Evolutionary conservation across 306 rosid species (phyloP).

Genomic region (Dalbergia cochinchinensis): DNA sequence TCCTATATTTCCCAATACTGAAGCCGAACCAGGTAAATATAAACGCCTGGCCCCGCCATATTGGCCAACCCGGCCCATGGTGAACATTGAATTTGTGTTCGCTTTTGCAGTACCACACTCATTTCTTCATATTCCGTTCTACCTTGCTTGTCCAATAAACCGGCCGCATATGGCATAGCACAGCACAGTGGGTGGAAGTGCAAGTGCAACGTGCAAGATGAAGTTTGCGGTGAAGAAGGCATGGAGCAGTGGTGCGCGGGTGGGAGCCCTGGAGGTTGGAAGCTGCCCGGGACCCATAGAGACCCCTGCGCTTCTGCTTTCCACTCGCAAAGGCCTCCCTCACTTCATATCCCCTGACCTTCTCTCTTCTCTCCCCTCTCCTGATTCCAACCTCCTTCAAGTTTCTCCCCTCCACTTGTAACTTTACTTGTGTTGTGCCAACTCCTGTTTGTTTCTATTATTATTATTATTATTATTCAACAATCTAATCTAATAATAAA

Average conservation of each 20-base stretch:
- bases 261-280: constrained; percentile 69
- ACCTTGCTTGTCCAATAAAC: too few species aligned
- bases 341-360: constrained; percentile 80
- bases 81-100: too few species aligned
- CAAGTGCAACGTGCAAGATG: constrained; percentile 46
- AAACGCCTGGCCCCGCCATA: too few species aligned
- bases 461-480: too few species aligned
- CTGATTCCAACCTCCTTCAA: constrained; percentile 85
- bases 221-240: constrained; percentile 74
- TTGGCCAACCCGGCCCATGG: too few species aligned
- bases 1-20: too few species aligned
- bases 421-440: constrained; percentile 51
- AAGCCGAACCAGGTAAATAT: too few species aligned
- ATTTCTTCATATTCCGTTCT: too few species aligned
- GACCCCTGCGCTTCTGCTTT: constrained; percentile 83
- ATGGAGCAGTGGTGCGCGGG: constrained; percentile 75
- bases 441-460: neutral
- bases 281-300: constrained; percentile 61
- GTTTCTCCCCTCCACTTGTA: constrained; percentile 89
- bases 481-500: neutral
- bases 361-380: constrained; percentile 89
- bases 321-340: constrained; percentile 92
- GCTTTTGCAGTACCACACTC: too few species aligned
- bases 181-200: neutral
- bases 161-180: neutral